Base-by-base conservation (phyloP, 305 asterid genomes). In the Rubia balearica region DNA sequence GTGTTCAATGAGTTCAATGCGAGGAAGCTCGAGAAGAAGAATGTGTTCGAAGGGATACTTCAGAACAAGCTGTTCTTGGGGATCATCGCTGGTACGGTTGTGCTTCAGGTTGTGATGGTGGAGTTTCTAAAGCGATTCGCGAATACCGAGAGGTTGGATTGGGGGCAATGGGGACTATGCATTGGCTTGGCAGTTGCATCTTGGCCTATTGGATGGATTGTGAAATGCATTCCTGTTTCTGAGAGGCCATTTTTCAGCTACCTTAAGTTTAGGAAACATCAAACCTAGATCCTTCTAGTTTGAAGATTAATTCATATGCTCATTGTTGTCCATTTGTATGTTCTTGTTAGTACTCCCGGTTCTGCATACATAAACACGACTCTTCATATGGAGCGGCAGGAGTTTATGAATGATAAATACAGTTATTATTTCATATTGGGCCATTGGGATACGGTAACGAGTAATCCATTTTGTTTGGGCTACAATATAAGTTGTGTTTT, bases 1-100 rank as follows among this genome's bases (percentile, higher is more conserved):
- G 86, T 88, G n/a, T 86, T 89, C 70, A 89, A 89, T 10, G 89
- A 86, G 71, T 86, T 89, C 76, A 89, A 87, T 9, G 87, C 89
- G 0, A 77, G 92, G 30, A 85, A 85, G 69, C 79, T 87, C 0
- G 91, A 83, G 80, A 79, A 81, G 80, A 87, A 78, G 85, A 89
- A 87, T 36, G 88, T 87, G 6, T 87, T 87, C 17, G 84, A 82
- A 72, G 94, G 91, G 21, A 65, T 89, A 45, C 76, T 73, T 33
- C 79, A 46, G 83, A 86, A 83, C 72, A 84, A 81, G 79, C 24
- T 85, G 73, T 89, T 87, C 43, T 0, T 87, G 55, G 89, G 87
- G 68, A 87, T 89, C 30, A 73, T 84, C 1, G 90, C 80, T 45
- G 61, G 82, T 0, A 89, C 93, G 0, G 11, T 87, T 36, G 60